Evolutionary conservation across 805 yeast species (phyloP).

Genomic region (Pichia scutulata): DNA sequence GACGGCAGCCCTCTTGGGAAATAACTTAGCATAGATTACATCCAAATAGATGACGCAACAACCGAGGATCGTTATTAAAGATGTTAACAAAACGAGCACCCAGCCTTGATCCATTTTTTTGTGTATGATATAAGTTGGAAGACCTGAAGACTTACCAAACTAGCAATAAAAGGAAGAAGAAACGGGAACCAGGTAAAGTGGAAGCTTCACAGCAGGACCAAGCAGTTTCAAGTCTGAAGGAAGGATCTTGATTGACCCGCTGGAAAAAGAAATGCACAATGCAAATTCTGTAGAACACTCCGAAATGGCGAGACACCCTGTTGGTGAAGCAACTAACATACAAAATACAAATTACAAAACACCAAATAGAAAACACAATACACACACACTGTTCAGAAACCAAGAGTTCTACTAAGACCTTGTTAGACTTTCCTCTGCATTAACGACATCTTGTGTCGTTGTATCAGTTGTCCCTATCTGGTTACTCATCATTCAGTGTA

Average conservation of each 20-base stretch:
- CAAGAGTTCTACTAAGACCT: conserved; percentile 14
- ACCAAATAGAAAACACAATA: neutral
- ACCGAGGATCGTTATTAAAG: conserved; percentile 66
- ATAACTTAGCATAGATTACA: conserved; percentile 38
- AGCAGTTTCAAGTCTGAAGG: too few species aligned
- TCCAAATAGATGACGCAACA: conserved; percentile 59
- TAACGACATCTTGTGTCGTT: neutral
- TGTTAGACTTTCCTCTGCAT: conserved; percentile 11
- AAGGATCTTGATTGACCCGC: too few species aligned
- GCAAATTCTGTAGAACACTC: too few species aligned
- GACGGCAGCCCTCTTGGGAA: conserved; percentile 32
- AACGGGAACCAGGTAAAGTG: neutral
- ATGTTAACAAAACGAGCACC: conserved; percentile 56
- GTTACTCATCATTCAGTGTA: conserved; percentile 48
- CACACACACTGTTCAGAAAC: conserved; percentile 3
- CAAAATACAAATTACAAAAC: too few species aligned
- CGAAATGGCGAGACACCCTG: neutral
- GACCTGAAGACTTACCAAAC: too few species aligned
- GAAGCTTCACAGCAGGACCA: neutral
- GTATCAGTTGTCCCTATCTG: conserved; percentile 26
- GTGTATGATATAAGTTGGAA: too few species aligned
- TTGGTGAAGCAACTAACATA: too few species aligned
- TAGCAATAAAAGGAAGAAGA: neutral
- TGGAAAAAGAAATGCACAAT: too few species aligned
- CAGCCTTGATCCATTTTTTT: conserved; percentile 44